Percentiles rank a stretch among this genome's conserved stretches.
Conservation (phyloP, 2,329 filamentous ascomycete genomes). For the Chalaropsis ovoidea region DNA sequence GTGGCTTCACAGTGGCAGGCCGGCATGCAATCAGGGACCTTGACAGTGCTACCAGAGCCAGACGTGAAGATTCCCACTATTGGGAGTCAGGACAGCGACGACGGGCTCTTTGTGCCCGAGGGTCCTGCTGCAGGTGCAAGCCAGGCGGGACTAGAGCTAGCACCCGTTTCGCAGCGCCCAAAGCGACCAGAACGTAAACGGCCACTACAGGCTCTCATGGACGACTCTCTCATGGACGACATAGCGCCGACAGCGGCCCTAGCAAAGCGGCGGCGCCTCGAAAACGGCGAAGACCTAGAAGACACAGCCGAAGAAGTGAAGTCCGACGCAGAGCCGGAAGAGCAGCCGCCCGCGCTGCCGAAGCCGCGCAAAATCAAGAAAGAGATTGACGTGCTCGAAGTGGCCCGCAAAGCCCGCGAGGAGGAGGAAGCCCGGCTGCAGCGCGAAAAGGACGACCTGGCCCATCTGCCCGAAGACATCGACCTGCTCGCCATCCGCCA, state of each 20-base stretch:
- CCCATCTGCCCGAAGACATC: conserved; percentile 49
- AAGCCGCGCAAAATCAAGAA: conserved; percentile 45
- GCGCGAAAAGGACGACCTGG: conserved; percentile 46
- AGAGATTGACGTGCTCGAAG: conserved; percentile 58
- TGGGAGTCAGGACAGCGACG: conserved; percentile 32
- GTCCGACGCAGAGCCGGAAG: conserved; percentile 29
- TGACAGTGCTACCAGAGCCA: conserved; percentile 23
- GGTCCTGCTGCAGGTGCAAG: conserved; percentile 29
- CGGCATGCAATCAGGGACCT: conserved; percentile 15
- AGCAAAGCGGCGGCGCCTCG: conserved; percentile 67
- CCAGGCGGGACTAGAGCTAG: conserved; percentile 26
- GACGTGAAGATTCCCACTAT: conserved; percentile 16
- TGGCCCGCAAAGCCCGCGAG: conserved; percentile 50
- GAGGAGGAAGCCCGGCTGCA: conserved; percentile 55
- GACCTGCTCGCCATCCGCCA: conserved; percentile 63
- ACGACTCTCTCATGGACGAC: conserved; percentile 47
- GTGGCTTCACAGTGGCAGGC: conserved; percentile 7
- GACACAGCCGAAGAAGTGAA: conserved; percentile 25
- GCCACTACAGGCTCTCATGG: conserved; percentile 42
- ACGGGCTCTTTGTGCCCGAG: conserved; percentile 50
- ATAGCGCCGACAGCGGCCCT: conserved; percentile 67
- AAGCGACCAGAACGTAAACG: conserved; percentile 36
- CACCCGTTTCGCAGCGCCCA: conserved; percentile 26
- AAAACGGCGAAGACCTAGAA: conserved; percentile 42
- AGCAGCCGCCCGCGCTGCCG: conserved; percentile 19